Evolutionary conservation across 306 rosid species (phyloP).

Genomic region (Echinosophora koreensis): DNA sequence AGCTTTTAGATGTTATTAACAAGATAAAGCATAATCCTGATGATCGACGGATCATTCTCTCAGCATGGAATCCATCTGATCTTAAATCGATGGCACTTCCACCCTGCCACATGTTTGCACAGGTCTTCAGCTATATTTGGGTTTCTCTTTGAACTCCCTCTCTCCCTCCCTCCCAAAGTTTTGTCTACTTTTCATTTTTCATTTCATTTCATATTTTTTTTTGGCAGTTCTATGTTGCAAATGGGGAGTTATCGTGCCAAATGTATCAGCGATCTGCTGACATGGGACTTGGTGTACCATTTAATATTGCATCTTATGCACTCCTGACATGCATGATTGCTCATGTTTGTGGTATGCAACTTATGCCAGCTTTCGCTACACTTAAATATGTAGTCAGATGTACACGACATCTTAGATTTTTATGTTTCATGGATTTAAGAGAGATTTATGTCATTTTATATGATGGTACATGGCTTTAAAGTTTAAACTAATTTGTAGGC

Average conservation of each 20-base stretch:
- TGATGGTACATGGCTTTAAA: slow-evolving; percentile 6
- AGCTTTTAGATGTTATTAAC: slow-evolving; percentile 84
- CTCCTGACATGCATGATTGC: slow-evolving; percentile 97
- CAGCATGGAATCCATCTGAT: slow-evolving; percentile 97
- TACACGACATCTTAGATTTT: slow-evolving; percentile 4
- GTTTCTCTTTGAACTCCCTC: slow-evolving; percentile 24
- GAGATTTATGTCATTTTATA: background rate
- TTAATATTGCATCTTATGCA: slow-evolving; percentile 94
- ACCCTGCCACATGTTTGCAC: slow-evolving; percentile 96
- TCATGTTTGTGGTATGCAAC: slow-evolving; percentile 91
- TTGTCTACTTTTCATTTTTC: background rate
- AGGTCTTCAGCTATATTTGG: slow-evolving; percentile 62
- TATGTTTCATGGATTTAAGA: slow-evolving; percentile 16
- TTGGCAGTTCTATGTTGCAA: slow-evolving; percentile 90
- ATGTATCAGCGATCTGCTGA: slow-evolving; percentile 98
- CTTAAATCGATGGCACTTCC: slow-evolving; percentile 97
- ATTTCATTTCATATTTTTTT: background rate
- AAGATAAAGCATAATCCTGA: slow-evolving; percentile 86
- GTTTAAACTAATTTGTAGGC: slow-evolving; percentile 16
- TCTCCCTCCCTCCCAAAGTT: background rate
- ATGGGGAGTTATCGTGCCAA: slow-evolving; percentile 93
- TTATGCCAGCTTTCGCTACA: slow-evolving; percentile 42
- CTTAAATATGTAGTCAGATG: slow-evolving; percentile 25
- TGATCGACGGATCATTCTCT: slow-evolving; percentile 88
- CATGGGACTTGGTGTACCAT: slow-evolving; percentile 93